These are phyloP conservation scores for Conticribra guillardii DNA, from an alignment of 108 stramenopile species.

Conservation along the genomic window DNA sequence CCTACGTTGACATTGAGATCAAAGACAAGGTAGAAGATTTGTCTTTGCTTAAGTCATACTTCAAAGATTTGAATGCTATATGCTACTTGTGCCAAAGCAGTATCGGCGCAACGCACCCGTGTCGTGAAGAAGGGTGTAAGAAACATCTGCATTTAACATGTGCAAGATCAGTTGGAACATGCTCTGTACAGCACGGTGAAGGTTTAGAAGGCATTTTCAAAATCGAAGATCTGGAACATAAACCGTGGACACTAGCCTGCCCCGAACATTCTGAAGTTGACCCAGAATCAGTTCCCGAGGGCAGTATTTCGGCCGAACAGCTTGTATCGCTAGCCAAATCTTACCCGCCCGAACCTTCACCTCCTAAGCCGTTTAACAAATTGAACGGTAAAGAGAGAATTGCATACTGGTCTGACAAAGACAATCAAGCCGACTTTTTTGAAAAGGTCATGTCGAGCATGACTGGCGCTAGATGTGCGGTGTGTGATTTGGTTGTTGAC, in stretches of 20 bases:
- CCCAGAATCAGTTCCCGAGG: conserved; percentile 43
- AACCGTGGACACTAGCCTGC: conserved; percentile 83
- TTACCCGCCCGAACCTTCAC: conserved; percentile 71
- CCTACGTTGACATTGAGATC: conserved; percentile 54
- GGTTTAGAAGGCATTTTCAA: conserved; percentile 61
- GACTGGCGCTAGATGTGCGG: conserved; percentile 64
- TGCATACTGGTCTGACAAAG: conserved; percentile 50
- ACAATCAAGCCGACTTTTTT: conserved; percentile 64
- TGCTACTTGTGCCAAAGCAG: conserved; percentile 75
- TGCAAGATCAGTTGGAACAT: conserved; percentile 73
- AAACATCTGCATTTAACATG: conserved; percentile 84
- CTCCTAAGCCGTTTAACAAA: conserved; percentile 68
- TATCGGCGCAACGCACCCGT: conserved; percentile 73
- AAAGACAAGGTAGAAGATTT: conserved; percentile 75
- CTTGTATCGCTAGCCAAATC: conserved; percentile 65
- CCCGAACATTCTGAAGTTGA: conserved; percentile 71
- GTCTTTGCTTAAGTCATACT: conserved; percentile 55
- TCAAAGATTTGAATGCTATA: conserved; percentile 39
- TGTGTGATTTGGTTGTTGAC: conserved; percentile 58
- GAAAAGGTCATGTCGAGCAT: conserved; percentile 53
- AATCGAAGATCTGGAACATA: conserved; percentile 32
- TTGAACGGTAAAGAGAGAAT: conserved; percentile 61
- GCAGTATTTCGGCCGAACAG: conserved; percentile 53
- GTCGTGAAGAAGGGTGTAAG: conserved; percentile 65
- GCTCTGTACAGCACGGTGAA: conserved; percentile 87